Conservation (phyloP, 2,329 filamentous ascomycete species). For the Hymenoscyphus fructigenus region DNA sequence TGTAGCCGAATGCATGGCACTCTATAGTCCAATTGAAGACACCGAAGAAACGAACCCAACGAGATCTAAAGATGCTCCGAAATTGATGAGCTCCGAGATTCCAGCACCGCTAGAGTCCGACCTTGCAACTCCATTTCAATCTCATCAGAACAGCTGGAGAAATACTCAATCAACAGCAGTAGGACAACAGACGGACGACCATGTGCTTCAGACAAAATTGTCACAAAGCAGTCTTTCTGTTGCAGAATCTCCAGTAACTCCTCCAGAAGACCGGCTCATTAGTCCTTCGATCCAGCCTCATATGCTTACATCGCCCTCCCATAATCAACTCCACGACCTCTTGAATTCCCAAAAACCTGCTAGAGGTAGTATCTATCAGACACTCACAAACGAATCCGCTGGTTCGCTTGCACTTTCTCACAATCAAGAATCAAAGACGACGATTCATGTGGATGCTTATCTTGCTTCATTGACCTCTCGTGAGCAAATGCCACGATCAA, state of each 20-base stretch:
- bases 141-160: slow-evolving; percentile 49
- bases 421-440: slow-evolving; percentile 13
- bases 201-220: slow-evolving; percentile 42
- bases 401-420: slow-evolving; percentile 39
- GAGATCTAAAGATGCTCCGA: slow-evolving; percentile 19
- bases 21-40: slow-evolving; percentile 46
- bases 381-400: slow-evolving; percentile 56
- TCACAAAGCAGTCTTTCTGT: slow-evolving; percentile 55
- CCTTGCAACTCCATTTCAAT: slow-evolving; percentile 28
- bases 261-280: slow-evolving; percentile 42
- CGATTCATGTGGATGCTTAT: slow-evolving; percentile 33
- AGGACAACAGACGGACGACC: slow-evolving; percentile 41
- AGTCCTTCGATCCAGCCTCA: slow-evolving; percentile 63
- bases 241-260: slow-evolving; percentile 42
- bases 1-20: slow-evolving; percentile 73
- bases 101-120: background rate
- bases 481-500: slow-evolving; percentile 28
- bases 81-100: background rate
- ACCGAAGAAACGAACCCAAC: slow-evolving; percentile 15
- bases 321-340: slow-evolving; percentile 59
- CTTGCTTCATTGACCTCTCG: slow-evolving; percentile 28
- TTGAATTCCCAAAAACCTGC: slow-evolving; percentile 59
- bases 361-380: slow-evolving; percentile 55
- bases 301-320: slow-evolving; percentile 47
- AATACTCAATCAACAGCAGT: slow-evolving; percentile 50